Conservation (phyloP, 1,284 basidiomycete species). For the Paramarasmius palmivorus region DNA sequence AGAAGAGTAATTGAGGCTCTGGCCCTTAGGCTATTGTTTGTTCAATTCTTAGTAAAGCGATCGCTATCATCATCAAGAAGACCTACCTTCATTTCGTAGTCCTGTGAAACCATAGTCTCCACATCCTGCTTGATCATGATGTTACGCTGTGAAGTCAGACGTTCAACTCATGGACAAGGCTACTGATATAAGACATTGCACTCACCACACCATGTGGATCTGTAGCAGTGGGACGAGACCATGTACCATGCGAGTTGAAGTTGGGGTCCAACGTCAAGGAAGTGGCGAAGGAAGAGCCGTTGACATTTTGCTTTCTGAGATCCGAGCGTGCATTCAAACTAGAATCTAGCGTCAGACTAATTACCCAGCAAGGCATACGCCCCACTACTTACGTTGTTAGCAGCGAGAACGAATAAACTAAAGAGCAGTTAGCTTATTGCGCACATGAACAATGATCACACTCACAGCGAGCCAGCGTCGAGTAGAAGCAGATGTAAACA, state of each 20-base stretch:
- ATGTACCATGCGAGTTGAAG: neutral
- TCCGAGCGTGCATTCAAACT: slow-evolving; percentile 1
- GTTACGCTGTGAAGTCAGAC: neutral
- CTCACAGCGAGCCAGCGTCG: slow-evolving; percentile 1
- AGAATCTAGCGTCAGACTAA: neutral
- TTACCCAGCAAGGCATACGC: neutral
- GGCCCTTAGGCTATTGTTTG: neutral
- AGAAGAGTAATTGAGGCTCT: neutral
- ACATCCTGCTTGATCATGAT: slow-evolving; percentile 3
- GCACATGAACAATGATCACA: neutral
- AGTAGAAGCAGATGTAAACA: slow-evolving; percentile 1
- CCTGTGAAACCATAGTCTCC: neutral
- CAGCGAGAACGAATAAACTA: slow-evolving; percentile 1
- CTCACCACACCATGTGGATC: neutral
- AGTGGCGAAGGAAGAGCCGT: neutral
- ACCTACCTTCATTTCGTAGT: slow-evolving; percentile 1
- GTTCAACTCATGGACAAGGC: neutral
- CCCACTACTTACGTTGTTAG: neutral
- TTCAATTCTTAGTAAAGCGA: no score
- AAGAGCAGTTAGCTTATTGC: neutral
- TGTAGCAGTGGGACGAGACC: neutral
- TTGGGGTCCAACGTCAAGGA: neutral
- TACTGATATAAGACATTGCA: neutral
- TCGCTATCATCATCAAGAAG: no score
- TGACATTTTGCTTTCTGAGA: neutral